Base-by-base conservation (phyloP, 1,284 basidiomycete species). In the Tilletia walkeri region DNA sequence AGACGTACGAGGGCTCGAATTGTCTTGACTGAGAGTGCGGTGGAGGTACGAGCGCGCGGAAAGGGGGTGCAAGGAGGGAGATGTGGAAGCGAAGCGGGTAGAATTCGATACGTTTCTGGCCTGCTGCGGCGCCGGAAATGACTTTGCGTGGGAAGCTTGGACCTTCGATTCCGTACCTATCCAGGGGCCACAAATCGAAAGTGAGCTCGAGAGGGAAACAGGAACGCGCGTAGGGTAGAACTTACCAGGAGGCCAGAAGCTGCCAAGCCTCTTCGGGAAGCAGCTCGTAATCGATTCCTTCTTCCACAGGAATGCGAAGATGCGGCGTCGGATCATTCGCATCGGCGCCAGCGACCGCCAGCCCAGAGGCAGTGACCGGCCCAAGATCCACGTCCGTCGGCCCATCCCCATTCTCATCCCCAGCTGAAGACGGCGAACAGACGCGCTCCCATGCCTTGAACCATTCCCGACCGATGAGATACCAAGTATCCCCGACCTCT, bases 281-380 rank as follows among this genome's bases (percentile, higher is more conserved):
- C 78, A 89, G 91, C 79, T 92, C 90, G 70, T 91, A 89, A 80
- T 96, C 90, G 34, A 90, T 85, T 38, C 89, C 89, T 80, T 94
- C 92, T 45, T 86, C 78, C 34, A 90, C 82, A 36, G 84, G 80
- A 3, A 76, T 70, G 50, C 70, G 72, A 65, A 84, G 72, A 41
- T 69, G 65, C 47, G 80, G 76, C 30, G 77, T 70, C 7, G 69
- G 54, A 16, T 70, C 70, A 34, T 66, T 70, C 16, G 71, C 36
- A 16, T 63, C 34, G 6, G 30, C 70, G 2, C 69, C 66, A n/a
- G 69, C 47, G 65, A 89, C 88, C 67, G 90, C 82, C 56, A 95
- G 86, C 16, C 84, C 77, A 16, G 88, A 85, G 81, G 93, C 94
- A 82, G 93, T 88, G 68, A 94, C 89, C 39, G 91, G 88, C 16